Percentiles rank a stretch among this genome's conserved stretches.
Evolutionary conservation across 805 yeast species (phyloP).

Genomic region (Ogataea corticis): DNA sequence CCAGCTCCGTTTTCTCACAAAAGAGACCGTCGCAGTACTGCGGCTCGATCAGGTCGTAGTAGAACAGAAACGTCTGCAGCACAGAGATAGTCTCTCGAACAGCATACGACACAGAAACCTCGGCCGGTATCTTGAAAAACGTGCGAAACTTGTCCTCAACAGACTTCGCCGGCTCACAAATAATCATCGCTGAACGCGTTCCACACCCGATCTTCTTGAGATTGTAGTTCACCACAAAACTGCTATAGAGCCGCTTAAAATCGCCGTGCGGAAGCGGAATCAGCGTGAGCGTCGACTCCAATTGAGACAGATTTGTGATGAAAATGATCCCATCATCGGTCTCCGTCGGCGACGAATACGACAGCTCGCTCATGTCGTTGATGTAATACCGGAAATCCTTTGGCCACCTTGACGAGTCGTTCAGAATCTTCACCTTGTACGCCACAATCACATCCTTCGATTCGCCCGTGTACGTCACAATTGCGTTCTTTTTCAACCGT

Average conservation of each 20-base stretch:
- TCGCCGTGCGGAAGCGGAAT: constrained; percentile 68
- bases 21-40: constrained; percentile 79
- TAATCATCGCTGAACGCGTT: constrained; percentile 76
- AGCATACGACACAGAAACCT: constrained; percentile 62
- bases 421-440: constrained; percentile 53
- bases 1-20: constrained; percentile 74
- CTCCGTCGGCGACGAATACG: constrained; percentile 65
- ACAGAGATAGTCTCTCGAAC: constrained; percentile 72
- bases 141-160: constrained; percentile 80
- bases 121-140: constrained; percentile 58
- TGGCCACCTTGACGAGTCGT: constrained; percentile 50
- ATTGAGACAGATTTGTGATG: constrained; percentile 78
- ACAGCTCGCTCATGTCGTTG: constrained; percentile 59
- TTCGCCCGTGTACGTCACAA: constrained; percentile 87
- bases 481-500: constrained; percentile 63
- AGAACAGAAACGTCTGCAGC: constrained; percentile 73
- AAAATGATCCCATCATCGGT: constrained; percentile 63
- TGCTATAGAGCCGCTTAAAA: constrained; percentile 43
- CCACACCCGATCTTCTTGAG: constrained; percentile 77
- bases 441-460: constrained; percentile 61
- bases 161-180: constrained; percentile 73
- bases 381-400: constrained; percentile 57
- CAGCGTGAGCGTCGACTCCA: constrained; percentile 66
- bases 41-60: constrained; percentile 72
- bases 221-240: constrained; percentile 73